A percentile compares a stretch with the other conserved stretches of the same genome.
Evolutionary conservation across 2,329 filamentous ascomycete genomes (phyloP).

Genomic region (Aspergillus spinulosporus): DNA sequence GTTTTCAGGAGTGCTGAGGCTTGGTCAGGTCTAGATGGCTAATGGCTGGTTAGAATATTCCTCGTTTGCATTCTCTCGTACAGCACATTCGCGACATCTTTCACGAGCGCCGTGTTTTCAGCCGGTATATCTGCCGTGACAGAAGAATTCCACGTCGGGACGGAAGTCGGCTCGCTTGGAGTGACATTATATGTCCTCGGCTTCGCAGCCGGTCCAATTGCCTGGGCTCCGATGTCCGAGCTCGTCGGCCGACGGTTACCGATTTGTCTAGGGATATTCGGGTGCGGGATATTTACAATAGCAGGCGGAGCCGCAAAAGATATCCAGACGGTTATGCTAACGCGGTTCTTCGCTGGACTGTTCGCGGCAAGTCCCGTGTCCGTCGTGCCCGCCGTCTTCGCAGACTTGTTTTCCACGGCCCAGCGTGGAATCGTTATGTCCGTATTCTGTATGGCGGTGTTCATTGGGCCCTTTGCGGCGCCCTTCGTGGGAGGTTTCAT

Average conservation of each 20-base stretch:
- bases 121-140: constrained; percentile 60
- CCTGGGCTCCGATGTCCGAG: constrained; percentile 65
- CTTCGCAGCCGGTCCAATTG: constrained; percentile 60
- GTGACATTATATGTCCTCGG: constrained; percentile 53
- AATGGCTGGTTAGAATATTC: constrained; percentile 12
- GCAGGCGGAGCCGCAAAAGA: constrained; percentile 46
- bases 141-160: constrained; percentile 47
- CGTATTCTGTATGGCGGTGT: constrained; percentile 53
- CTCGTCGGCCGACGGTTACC: constrained; percentile 59
- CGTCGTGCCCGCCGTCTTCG: constrained; percentile 48
- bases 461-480: constrained; percentile 52
- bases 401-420: constrained; percentile 53
- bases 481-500: constrained; percentile 57
- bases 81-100: constrained; percentile 53
- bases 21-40: neutral
- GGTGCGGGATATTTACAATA: constrained; percentile 49
- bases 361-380: constrained; percentile 48
- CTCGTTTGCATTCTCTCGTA: constrained; percentile 39
- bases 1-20: neutral
- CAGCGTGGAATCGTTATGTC: constrained; percentile 47
- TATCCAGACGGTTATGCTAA: constrained; percentile 28
- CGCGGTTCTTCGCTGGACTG: constrained; percentile 23
- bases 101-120: constrained; percentile 66
- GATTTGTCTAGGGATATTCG: constrained; percentile 45
- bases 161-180: constrained; percentile 48